Base-by-base conservation (phyloP, 306 rosid species). In the Urtica urens region DNA sequence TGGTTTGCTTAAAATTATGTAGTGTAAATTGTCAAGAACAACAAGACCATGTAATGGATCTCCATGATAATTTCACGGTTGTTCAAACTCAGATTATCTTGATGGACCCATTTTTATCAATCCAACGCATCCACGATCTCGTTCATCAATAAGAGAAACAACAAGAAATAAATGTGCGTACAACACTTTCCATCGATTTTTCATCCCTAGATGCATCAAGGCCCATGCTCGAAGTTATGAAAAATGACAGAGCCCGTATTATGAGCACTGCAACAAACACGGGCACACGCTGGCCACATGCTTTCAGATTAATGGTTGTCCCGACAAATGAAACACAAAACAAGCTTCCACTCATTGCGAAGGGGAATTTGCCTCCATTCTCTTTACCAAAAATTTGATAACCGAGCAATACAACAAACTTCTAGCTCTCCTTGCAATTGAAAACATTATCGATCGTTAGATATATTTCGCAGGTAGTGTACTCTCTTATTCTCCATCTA, bases 401-500 rank as follows among this genome's bases (percentile, higher is more conserved):
- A 7, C 25, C 17, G 60, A 38, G 18, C 60, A 55, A 55, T 53
- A 54, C 49, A 23, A 31, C 28, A 51, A 34, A 31, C 57, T 21
- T 17, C 57, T 51, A 18, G 44, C 57, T 20, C 27, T 51, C 35
- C 44, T 34, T 3, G 43, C 44, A 26, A 34, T 31, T 31, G 57
- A 51, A 12, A 44, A 51, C 11, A 1, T 20, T 22, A 14, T 11
- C 37, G 31, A 33, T 33, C 16, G 44, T 33, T 52, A 30, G n/a
- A 22, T 13, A 2, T 16, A 35, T 37, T 52, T 52, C 14, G 45
- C 57, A 35, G 31, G 55, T 49, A 49, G 4, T 3, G 2, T 22
- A 0, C 39, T 30, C 5, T 12, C 41, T 49, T 49, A 40, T 28
- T 9, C 31, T 16, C 12, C 55, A 1, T 30, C 18, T 28, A 17